These are phyloP conservation scores for Penicillium sp. DNA, from an alignment of 2,329 filamentous ascomycete genomes.

Conservation along the genomic window DNA sequence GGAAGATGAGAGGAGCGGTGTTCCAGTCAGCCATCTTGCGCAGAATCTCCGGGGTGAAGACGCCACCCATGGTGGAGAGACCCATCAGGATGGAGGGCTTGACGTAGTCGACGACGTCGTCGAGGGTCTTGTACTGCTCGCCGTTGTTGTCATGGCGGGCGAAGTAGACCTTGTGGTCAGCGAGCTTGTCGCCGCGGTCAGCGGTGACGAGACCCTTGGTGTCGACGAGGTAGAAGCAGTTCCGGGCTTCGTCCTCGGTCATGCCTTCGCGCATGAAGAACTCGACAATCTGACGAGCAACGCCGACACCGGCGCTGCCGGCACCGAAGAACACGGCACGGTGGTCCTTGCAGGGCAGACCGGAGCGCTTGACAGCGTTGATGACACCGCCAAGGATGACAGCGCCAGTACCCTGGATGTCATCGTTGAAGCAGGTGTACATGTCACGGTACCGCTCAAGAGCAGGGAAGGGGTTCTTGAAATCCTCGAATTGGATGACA, in stretches of 20 bases:
- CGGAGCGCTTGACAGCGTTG: slow-evolving; percentile 75
- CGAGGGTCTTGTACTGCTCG: slow-evolving; percentile 69
- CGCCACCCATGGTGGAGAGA: slow-evolving; percentile 87
- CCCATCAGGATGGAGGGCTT: slow-evolving; percentile 93
- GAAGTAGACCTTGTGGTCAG: slow-evolving; percentile 77
- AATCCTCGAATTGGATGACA: slow-evolving; percentile 93
- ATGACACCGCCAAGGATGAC: slow-evolving; percentile 85
- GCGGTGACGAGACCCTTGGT: slow-evolving; percentile 91
- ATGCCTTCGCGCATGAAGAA: slow-evolving; percentile 93
- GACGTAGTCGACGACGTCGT: slow-evolving; percentile 91
- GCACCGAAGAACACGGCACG: slow-evolving; percentile 94
- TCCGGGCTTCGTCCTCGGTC: slow-evolving; percentile 78
- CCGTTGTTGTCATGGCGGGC: slow-evolving; percentile 63
- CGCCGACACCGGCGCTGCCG: slow-evolving; percentile 91
- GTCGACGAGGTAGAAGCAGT: slow-evolving; percentile 97
- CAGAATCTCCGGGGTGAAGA: slow-evolving; percentile 86
- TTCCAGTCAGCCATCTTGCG: slow-evolving; percentile 62
- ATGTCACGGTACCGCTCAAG: slow-evolving; percentile 82
- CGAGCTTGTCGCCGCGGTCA: slow-evolving; percentile 89
- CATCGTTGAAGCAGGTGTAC: slow-evolving; percentile 97
- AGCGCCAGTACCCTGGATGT: slow-evolving; percentile 95
- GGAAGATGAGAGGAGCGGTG: slow-evolving; percentile 87
- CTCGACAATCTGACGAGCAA: slow-evolving; percentile 95
- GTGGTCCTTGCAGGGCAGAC: slow-evolving; percentile 82
- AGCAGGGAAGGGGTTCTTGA: slow-evolving; percentile 95